Evolutionary conservation across 805 yeast genomes (phyloP).

Genomic region (Candida dendrica): DNA sequence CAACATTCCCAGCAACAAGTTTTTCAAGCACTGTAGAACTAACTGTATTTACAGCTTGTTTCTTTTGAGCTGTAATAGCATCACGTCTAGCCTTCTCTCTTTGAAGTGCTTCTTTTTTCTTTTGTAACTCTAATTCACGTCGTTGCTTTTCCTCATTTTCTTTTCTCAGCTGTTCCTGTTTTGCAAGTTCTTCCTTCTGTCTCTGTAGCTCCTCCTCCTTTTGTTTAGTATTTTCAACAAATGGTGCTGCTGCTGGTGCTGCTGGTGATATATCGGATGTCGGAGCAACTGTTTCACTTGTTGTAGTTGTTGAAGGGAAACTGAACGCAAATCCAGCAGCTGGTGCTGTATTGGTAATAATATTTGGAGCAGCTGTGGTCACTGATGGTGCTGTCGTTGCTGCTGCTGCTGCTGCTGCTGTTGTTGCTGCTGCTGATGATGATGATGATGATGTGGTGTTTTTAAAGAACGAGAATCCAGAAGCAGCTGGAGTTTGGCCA

Average conservation of each 20-base stretch:
- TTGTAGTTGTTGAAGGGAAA: not conserved
- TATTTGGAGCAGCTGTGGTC: too few relatives aligned
- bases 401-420: too few relatives aligned
- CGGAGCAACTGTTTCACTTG: too few relatives aligned
- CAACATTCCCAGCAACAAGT: not conserved
- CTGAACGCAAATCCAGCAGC: not conserved
- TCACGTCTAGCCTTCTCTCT: slow-evolving; percentile 5
- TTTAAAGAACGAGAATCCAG: too few relatives aligned
- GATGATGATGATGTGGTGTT: not conserved
- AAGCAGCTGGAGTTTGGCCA: too few relatives aligned
- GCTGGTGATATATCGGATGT: not conserved
- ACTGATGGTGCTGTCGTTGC: too few relatives aligned
- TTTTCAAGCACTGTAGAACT: not conserved
- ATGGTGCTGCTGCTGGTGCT: not conserved
- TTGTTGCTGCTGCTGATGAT: too few relatives aligned
- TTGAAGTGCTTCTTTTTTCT: slow-evolving; percentile 5
- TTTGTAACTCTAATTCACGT: slow-evolving; percentile 3
- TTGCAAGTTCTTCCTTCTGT: slow-evolving; percentile 2
- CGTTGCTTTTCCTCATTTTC: slow-evolving; percentile 1
- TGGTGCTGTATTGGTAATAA: not conserved
- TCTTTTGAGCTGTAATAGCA: slow-evolving; percentile 11
- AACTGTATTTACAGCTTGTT: not conserved
- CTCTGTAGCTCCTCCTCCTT: not conserved
- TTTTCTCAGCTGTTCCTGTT: slow-evolving; percentile 5
- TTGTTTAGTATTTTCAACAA: not conserved